Base-by-base conservation (phyloP, 495 filamentous ascomycete genomes). In the Tetracladium setigerum region DNA sequence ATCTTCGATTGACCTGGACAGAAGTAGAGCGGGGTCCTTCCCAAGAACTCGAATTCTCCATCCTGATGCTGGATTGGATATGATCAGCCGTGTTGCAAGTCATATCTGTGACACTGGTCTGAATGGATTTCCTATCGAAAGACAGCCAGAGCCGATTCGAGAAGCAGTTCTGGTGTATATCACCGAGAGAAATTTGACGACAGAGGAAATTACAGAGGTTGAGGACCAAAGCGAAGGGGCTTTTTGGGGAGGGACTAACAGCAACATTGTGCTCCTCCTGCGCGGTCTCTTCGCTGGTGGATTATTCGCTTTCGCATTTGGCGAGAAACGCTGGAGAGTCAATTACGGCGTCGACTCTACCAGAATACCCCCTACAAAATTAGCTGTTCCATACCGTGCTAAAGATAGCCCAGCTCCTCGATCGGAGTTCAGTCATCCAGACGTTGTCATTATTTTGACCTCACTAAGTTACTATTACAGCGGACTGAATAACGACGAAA, bases 371-470 rank as follows among this genome's bases (percentile, higher is more conserved):
- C 47, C 58, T 12, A 74, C 73, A 1, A 63, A 67, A 40, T 66
- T 84, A 0, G 83, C 83, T 2, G 81, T 87, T 0, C 84, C 84
- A 0, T 89, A 74, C 47, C 68, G 76, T n/a, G 76, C 78, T 1
- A 89, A 87, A 50, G 82, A 82, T 41, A 71, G 55, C 16, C 82
- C 83, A 1, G 67, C 80, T 0, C 63, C 67, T 0, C 67, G 75
- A 1, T 77, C 83, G 0, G 83, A 87, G 52, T 87, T 82, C 57
- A 78, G 81, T 22, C 82, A 89, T 48, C 82, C 83, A 0, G 83
- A 89, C 54, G 75, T 82, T 0, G 67, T 73, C 24, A 80, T 87
- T 15, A 42, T 78, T 2, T 54, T 89, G 13, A 86, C 84, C 0
- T 81, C 66, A 15, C 59, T 87, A 4, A 74, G 69, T 38, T 87